Base-by-base conservation (phyloP, 148 eudicot genomes). In the Fagopyrum tataricum region DNA sequence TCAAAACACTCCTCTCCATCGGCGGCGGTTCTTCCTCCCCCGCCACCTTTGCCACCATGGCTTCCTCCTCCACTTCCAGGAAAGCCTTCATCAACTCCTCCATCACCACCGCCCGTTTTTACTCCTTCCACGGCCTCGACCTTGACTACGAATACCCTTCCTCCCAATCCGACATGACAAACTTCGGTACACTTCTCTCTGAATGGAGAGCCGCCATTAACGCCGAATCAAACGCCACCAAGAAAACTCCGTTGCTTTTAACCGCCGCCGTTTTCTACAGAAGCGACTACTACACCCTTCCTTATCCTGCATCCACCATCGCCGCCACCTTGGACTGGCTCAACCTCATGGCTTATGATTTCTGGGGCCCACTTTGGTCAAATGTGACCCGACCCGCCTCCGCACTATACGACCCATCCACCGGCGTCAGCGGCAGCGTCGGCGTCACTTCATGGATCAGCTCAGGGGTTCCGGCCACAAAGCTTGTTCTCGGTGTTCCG, bases 141-240 rank as follows among this genome's bases (percentile, higher is more conserved):
- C 75, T 90, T 6, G 91, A 87, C n/a, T 87, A 88, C 90, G 91
- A 87, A 67, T 79, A 82, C 67, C 87, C 67, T 17, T 4, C 40
- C 7, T 24, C 7, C 40, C 23, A 12, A 10, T 9, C 67, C 67
- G 85, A 86, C 24, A 90, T 90, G 90, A 20, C 47, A 47, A 84
- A 87, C 74, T 3, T 79, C 11, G 88, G 58, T 4, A 4, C 44
- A 44, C 86, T 90, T 15, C 21, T 90, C 0, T 20, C 44, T 1
- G 87, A 87, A 73, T 87, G 91, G 95, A 80, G 95, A 3, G 7
- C 80, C 4, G 84, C 87, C 6, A 23, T 84, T 5, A 40, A 72
- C 7, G 66, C 84, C 0, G 89, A 81, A 73, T 73, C 88, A 2
- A 11, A 20, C 0, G 40, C 18, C 71, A 37, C 84, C 15, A 82